Evolutionary conservation across 495 filamentous ascomycete genomes (phyloP).

Genomic region (Neurospora pannonica): DNA sequence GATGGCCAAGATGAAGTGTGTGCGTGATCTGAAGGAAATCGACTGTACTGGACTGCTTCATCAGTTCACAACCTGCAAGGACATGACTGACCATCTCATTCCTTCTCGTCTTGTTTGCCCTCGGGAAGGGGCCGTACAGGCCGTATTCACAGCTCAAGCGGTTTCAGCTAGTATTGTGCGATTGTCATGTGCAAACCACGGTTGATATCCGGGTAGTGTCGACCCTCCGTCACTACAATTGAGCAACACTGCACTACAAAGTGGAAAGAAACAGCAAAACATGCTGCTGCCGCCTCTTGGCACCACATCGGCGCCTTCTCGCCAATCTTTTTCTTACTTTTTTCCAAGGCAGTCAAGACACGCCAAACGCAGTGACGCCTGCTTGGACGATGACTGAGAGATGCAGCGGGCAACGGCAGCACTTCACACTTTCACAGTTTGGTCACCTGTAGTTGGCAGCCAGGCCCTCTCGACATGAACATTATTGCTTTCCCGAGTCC

Average conservation of each 20-base stretch:
- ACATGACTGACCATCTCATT: neutral
- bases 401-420: neutral
- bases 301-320: neutral
- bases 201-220: neutral
- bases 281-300: neutral
- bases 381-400: neutral
- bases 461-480: neutral
- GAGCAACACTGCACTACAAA: neutral
- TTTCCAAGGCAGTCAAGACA: neutral
- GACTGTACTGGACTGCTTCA: neutral
- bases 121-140: neutral
- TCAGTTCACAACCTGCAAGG: neutral
- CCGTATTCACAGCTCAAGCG: neutral
- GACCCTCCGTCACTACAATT: neutral
- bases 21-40: neutral
- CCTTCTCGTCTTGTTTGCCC: neutral
- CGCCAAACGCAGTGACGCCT: neutral
- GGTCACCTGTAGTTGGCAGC: neutral
- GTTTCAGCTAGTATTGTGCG: neutral
- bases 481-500: neutral
- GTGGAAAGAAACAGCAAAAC: neutral
- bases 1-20: neutral
- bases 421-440: neutral
- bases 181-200: neutral
- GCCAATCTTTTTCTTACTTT: neutral